Evolutionary conservation across 2,329 filamentous ascomycete genomes (phyloP).

Genomic region (Hypoxylon sp.): DNA sequence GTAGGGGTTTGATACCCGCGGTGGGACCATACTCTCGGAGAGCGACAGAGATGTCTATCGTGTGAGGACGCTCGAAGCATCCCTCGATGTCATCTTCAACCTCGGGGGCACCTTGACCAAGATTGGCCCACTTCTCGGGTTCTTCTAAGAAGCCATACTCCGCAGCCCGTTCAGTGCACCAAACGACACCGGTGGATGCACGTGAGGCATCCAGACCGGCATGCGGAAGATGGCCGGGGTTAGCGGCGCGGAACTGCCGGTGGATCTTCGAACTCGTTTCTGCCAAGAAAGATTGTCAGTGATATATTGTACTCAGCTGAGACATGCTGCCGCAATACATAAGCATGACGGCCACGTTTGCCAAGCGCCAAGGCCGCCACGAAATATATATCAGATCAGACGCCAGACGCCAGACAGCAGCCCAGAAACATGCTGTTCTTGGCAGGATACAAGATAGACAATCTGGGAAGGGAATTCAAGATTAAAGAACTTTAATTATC

Average conservation of each 20-base stretch:
- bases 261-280: constrained; percentile 88
- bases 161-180: constrained; percentile 88
- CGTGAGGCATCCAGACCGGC: constrained; percentile 90
- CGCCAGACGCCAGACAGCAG: constrained; percentile 6
- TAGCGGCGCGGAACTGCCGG: constrained; percentile 88
- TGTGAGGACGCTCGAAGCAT: constrained; percentile 85
- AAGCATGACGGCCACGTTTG: constrained; percentile 39
- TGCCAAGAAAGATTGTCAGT: constrained; percentile 59
- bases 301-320: constrained; percentile 25
- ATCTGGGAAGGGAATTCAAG: constrained; percentile 14
- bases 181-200: constrained; percentile 93
- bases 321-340: constrained; percentile 37
- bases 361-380: constrained; percentile 52
- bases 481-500: constrained; percentile 45
- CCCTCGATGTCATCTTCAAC: constrained; percentile 94
- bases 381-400: constrained; percentile 34
- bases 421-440: constrained; percentile 41
- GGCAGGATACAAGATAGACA: constrained; percentile 45
- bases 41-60: constrained; percentile 82
- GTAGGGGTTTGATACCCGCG: constrained; percentile 90
- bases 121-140: constrained; percentile 88
- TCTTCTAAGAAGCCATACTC: constrained; percentile 91
- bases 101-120: constrained; percentile 94
- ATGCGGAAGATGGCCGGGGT: constrained; percentile 92
- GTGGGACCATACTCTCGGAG: constrained; percentile 94